Conservation (phyloP, 768 basidiomycete species). For the Suillus brevipes region DNA sequence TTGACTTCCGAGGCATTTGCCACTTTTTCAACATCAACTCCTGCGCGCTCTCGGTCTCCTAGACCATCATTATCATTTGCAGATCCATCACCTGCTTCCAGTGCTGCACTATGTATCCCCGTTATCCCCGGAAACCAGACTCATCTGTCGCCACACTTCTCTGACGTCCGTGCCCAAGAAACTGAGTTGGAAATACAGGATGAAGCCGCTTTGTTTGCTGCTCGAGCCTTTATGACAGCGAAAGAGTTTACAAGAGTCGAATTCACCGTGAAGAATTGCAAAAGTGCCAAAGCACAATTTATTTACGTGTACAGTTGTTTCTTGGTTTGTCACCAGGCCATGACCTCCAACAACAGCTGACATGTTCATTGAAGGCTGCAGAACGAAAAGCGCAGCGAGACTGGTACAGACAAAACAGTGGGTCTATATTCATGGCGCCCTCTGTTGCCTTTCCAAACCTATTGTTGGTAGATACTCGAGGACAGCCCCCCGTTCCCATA, state of each 20-base stretch:
- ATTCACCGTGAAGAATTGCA: slow-evolving; percentile 62
- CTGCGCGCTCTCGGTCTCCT: slow-evolving; percentile 49
- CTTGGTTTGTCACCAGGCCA: slow-evolving; percentile 57
- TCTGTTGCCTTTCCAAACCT: not conserved
- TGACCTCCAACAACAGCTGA: slow-evolving; percentile 11
- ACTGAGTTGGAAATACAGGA: slow-evolving; percentile 58
- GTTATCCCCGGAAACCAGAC: slow-evolving; percentile 23
- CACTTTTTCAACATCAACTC: slow-evolving; percentile 61
- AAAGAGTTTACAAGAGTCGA: slow-evolving; percentile 78
- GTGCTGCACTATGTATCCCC: slow-evolving; percentile 35
- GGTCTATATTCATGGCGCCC: slow-evolving; percentile 25
- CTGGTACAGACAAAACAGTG: slow-evolving; percentile 83
- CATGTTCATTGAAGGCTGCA: slow-evolving; percentile 53
- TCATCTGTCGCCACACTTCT: slow-evolving; percentile 12
- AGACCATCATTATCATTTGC: slow-evolving; percentile 39
- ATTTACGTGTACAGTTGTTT: slow-evolving; percentile 79
- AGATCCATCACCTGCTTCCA: slow-evolving; percentile 20
- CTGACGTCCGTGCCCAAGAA: slow-evolving; percentile 39
- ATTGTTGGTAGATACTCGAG: slow-evolving; percentile 54
- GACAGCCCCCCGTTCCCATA: slow-evolving; percentile 66
- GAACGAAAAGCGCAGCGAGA: slow-evolving; percentile 82
- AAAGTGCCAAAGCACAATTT: slow-evolving; percentile 73
- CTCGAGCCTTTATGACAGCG: slow-evolving; percentile 69
- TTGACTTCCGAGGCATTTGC: slow-evolving; percentile 26
- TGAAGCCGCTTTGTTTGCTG: slow-evolving; percentile 70